These are phyloP conservation scores for Aspergillus sp. DNA, from an alignment of 2,329 filamentous ascomycete species.

Conservation along the genomic window DNA sequence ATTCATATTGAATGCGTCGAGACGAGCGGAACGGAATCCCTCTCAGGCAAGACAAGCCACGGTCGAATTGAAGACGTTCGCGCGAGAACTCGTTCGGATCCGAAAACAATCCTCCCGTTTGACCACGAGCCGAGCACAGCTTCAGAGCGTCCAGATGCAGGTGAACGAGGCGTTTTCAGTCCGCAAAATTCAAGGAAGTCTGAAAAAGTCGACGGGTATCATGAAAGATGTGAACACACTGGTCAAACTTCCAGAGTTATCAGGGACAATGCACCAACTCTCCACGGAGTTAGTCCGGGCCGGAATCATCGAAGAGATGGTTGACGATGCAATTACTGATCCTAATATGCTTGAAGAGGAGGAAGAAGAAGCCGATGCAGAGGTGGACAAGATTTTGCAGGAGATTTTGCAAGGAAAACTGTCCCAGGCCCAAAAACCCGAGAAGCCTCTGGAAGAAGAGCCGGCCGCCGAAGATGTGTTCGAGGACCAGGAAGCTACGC, in stretches of 20 bases:
- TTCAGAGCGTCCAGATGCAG: conserved; percentile 92
- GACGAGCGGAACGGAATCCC: conserved; percentile 72
- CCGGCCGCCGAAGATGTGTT: conserved; percentile 62
- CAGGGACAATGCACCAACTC: conserved; percentile 81
- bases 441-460: conserved; percentile 45
- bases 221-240: conserved; percentile 95
- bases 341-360: conserved; percentile 63
- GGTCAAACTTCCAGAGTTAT: conserved; percentile 76
- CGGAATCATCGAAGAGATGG: conserved; percentile 97
- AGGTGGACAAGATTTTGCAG: conserved; percentile 87
- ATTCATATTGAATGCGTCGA: conserved; percentile 75
- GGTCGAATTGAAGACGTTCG: conserved; percentile 79
- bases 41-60: conserved; percentile 70
- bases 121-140: conserved; percentile 81
- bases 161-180: conserved; percentile 94
- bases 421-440: conserved; percentile 58
- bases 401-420: conserved; percentile 82
- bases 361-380: conserved; percentile 69
- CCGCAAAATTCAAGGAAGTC: conserved; percentile 89
- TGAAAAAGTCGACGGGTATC: conserved; percentile 77
- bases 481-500: conserved; percentile 79
- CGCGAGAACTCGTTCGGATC: conserved; percentile 75
- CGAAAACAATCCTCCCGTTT: conserved; percentile 69
- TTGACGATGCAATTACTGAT: conserved; percentile 73
- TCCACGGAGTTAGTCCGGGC: conserved; percentile 85